These are phyloP conservation scores for Cercis canadensis DNA, from an alignment of 306 rosid genomes.

Conservation along the genomic window DNA sequence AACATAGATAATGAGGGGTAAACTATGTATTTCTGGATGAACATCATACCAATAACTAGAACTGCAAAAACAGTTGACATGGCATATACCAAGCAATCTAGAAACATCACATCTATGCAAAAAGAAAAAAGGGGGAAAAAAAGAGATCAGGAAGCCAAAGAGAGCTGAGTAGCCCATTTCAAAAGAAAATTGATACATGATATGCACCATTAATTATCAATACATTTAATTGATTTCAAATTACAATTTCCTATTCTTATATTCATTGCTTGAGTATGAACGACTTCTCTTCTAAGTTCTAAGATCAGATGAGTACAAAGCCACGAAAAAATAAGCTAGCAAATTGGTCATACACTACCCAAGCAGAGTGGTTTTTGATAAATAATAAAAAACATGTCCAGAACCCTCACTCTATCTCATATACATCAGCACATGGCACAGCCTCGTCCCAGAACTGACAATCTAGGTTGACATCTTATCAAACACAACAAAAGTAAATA, in stretches of 20 bases:
- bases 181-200: neutral
- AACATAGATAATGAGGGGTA: no score
- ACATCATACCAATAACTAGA: no score
- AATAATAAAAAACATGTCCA: no score
- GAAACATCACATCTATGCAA: no score
- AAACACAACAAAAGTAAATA: no score
- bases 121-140: neutral
- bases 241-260: neutral
- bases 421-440: no score
- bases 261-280: neutral
- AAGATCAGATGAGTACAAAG: neutral
- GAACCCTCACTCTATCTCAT: no score
- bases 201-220: neutral
- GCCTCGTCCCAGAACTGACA: no score
- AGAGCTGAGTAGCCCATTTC: neutral
- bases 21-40: no score
- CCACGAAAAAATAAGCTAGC: neutral
- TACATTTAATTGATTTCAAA: conserved; percentile 4
- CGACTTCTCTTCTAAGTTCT: neutral
- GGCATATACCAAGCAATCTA: no score
- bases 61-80: no score
- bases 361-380: neutral
- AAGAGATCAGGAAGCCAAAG: neutral
- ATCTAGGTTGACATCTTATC: no score
- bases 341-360: neutral